Base-by-base conservation (phyloP, 805 yeast genomes). In the Yueomyces sp. region DNA sequence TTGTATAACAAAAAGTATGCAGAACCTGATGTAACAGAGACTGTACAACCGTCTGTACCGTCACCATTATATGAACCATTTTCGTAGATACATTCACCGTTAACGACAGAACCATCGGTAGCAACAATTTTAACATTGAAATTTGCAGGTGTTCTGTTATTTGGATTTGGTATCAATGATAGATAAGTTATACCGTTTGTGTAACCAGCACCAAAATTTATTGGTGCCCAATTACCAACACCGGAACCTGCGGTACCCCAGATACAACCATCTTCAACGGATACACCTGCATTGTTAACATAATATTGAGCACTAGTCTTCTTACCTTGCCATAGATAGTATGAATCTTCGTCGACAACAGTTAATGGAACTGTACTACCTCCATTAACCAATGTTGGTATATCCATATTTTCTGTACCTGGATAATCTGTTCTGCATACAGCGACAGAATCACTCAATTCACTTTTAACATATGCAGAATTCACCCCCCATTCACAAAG, bases 361-460 rank as follows among this genome's bases (percentile, higher is more conserved):
- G 95, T 73, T 54, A 87, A 69, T 45, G 82, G 81, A 56, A 72
- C 64, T 38, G 73, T 53, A 36, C 69, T 55, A 55, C 94, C 95
- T 46, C 81, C 83, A 32, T 63, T 64, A 44, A 88, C 82, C 49
- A 76, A 70, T 46, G 96, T 88, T 63, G 98, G 97, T 49, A 90
- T 74, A 53, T 80, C 94, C 97, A 90, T 92, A 76, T 87, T 87
- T 72, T 90, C 98, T 52, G 96, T 81, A 70, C 98, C 98, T 59
- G 98, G 97, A 77, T 90, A 92, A 66, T 90, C 98, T 49, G 97
- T 90, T 73, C 96, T 84, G 76, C 97, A 90, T 57, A 92, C 69
- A 46, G 97, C 90, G 55, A 92, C 87, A 44, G 72, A 72, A 47
- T 81, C 62, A 50, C 63, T 58, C 46, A 85, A 66, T 55, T 83